A percentile compares a stretch with the other conserved stretches of the same genome.
Evolutionary conservation across 1,284 basidiomycete genomes (phyloP).

Genomic region (Sanghuangporus baumii): DNA sequence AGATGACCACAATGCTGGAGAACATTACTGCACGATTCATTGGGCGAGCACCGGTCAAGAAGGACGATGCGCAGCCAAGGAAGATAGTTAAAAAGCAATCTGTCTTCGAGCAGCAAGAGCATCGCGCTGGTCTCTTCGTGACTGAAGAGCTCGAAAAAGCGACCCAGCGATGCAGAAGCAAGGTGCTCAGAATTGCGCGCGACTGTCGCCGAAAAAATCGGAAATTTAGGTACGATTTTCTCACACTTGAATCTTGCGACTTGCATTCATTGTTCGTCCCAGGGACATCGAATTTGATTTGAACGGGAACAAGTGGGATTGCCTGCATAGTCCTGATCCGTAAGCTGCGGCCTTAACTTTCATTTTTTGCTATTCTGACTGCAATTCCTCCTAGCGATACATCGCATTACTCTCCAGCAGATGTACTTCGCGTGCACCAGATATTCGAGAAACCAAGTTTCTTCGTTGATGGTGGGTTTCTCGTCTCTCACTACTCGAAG

Average conservation of each 20-base stretch:
- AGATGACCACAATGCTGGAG: background rate
- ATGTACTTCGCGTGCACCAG: conserved; percentile 38
- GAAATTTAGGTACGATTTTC: conserved; percentile 27
- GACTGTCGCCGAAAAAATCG: conserved; percentile 34
- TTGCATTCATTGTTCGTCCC: background rate
- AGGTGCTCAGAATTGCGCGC: conserved; percentile 33
- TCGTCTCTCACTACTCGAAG: background rate
- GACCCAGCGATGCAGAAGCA: conserved; percentile 32
- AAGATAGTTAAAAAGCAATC: background rate
- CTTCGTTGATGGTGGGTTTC: conserved; percentile 33
- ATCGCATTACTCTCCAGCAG: conserved; percentile 30
- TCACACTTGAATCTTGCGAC: conserved; percentile 26
- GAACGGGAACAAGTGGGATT: conserved; percentile 36
- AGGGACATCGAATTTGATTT: conserved; percentile 51
- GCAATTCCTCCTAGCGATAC: background rate
- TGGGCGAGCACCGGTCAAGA: background rate
- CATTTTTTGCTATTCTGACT: background rate
- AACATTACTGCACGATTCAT: background rate
- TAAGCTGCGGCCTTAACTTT: background rate
- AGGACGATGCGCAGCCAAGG: background rate
- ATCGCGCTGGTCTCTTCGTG: conserved; percentile 24
- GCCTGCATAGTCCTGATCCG: conserved; percentile 35
- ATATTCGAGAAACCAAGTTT: conserved; percentile 41
- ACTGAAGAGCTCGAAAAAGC: conserved; percentile 37
- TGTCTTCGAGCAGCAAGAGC: conserved; percentile 14